Evolutionary conservation across 106 monocot species (phyloP).

Genomic region (Amphibolis antarctica): DNA sequence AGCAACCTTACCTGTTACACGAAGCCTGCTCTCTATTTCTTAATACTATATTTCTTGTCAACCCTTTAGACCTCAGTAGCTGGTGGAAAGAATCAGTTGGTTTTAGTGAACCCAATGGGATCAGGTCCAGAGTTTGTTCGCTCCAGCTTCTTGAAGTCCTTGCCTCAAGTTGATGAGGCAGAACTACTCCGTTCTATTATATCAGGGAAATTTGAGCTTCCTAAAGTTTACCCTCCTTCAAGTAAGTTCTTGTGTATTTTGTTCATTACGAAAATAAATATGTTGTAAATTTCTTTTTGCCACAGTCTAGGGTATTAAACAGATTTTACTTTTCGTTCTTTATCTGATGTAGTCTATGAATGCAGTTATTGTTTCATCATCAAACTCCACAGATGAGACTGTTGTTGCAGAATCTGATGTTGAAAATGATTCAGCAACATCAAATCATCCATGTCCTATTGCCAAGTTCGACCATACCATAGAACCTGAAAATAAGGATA

Average conservation of each 20-base stretch:
- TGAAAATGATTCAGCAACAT: slow-evolving; percentile 65
- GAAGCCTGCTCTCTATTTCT: too few species aligned
- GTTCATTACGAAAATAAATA: background rate
- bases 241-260: slow-evolving; percentile 26
- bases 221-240: slow-evolving; percentile 38
- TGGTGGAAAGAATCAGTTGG: slow-evolving; percentile 30
- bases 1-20: too few species aligned
- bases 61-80: slow-evolving; percentile 36
- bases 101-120: slow-evolving; percentile 47
- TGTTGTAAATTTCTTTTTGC: background rate
- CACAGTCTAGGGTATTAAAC: background rate
- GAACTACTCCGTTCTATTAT: slow-evolving; percentile 57
- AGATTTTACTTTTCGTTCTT: background rate
- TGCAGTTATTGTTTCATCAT: slow-evolving; percentile 74
- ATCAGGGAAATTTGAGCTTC: slow-evolving; percentile 55
- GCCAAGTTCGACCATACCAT: slow-evolving; percentile 16
- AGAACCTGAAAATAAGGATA: slow-evolving; percentile 11
- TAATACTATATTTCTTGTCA: too few species aligned
- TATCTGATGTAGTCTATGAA: background rate
- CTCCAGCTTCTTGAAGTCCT: slow-evolving; percentile 25
- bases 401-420: slow-evolving; percentile 88
- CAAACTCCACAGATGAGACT: slow-evolving; percentile 89
- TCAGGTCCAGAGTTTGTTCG: slow-evolving; percentile 31
- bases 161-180: slow-evolving; percentile 49
- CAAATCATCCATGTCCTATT: slow-evolving; percentile 13